These are phyloP conservation scores for Neoascochyta sp. DNA, from an alignment of 2,329 filamentous ascomycete species.

Conservation along the genomic window DNA sequence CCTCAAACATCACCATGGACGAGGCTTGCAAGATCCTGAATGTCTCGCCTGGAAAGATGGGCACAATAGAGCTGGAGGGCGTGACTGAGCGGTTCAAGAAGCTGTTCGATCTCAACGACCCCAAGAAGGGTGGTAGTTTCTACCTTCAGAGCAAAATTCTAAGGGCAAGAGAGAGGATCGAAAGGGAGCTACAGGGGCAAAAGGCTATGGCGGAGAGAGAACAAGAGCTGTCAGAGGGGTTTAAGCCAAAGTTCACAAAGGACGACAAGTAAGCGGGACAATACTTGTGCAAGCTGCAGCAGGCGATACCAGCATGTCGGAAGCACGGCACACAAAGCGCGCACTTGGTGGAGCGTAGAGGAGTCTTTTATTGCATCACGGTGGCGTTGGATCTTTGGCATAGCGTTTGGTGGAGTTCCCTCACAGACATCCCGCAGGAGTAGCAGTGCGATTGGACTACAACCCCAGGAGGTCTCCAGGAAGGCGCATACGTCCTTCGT, in stretches of 20 bases:
- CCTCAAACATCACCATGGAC: constrained; percentile 80
- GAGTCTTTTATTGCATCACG: constrained; percentile 15
- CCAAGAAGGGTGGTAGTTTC: constrained; percentile 93
- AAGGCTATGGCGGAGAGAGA: constrained; percentile 69
- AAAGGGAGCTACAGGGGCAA: constrained; percentile 74
- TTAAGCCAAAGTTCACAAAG: constrained; percentile 94
- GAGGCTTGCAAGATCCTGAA: constrained; percentile 98
- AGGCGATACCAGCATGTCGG: too few species aligned
- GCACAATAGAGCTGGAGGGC: constrained; percentile 72
- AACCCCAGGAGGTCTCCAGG: too few species aligned
- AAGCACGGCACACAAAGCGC: too few species aligned
- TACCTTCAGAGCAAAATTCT: constrained; percentile 97
- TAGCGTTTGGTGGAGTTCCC: constrained; percentile 18
- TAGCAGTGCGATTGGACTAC: too few species aligned
- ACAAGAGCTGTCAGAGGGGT: constrained; percentile 76
- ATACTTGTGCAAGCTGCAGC: too few species aligned
- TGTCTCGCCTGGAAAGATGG: constrained; percentile 79
- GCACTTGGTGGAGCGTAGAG: constrained; percentile 1
- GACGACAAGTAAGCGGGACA: constrained; percentile 48
- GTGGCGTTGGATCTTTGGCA: constrained; percentile 19
- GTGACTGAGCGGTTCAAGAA: constrained; percentile 88
- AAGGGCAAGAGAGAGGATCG: constrained; percentile 85
- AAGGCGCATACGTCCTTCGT: too few species aligned
- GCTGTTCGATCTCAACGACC: constrained; percentile 90
- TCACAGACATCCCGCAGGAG: too few species aligned